Evolutionary conservation across 2,329 filamentous ascomycete species (phyloP), one percentile per base, ranked within the genome.

Genomic region (Elsinoe fawcettii): DNA sequence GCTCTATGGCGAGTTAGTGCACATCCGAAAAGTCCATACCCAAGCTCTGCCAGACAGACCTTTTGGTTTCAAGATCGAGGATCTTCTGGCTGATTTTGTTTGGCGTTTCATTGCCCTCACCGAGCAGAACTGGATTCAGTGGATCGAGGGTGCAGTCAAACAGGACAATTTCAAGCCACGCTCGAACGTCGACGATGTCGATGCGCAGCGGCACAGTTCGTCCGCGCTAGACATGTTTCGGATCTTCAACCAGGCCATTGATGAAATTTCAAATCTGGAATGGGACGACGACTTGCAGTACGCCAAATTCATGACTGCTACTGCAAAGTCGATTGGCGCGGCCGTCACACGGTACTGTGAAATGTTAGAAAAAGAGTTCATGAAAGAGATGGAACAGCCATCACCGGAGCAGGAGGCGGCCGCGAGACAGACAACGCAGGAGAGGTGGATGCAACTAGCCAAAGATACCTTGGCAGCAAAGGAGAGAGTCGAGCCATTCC

Each of bases 211-310:
- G 27, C 93, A 97, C 72, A 97, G 92, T 69, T 84, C 92, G 59
- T 97, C 92, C 14, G 83, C 95, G 6, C 87, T 96, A 61, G 93
- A 99, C 70, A 84, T 96, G 43, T 97, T 96, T 74, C 85, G 88
- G 64, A 85, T 95, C 1, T 96, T 97, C 77, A 95, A 91, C 65
- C 88, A 96, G 72, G 88, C 87, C 16, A 84, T 95, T 34, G 87
- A 96, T 62, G 89, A 95, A 65, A 83, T 99, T 56, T 84, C 88
- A 56, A 79, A 89, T 63, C 79, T 99, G 9, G 84, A 91, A 60
- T 99, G 93, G 93, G 87, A 90, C 62, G 90, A 97, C 68, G 89
- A 96, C 66, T 78, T 95, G 36, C 91, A 96, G 63, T 88, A 96
- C 68, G 92, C 93, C 37, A 90, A 91, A 61, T 99, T 99, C 73